Evolutionary conservation across 1,139 yeast species (phyloP).

Genomic region (Lipomyces yarrowii): DNA sequence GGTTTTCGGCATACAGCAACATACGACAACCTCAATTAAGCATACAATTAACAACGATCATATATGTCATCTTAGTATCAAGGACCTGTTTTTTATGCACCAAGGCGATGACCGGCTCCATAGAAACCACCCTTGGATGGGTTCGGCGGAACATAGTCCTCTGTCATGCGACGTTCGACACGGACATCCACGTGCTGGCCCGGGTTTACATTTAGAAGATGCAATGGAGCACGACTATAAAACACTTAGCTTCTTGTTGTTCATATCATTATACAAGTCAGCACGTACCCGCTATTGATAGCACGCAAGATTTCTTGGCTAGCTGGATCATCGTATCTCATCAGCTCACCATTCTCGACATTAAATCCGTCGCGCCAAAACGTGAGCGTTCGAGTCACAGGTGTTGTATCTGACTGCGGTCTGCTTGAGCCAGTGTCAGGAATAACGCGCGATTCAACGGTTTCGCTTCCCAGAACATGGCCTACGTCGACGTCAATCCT

Average conservation of each 20-base stretch:
- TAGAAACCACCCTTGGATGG: slow-evolving; percentile 67
- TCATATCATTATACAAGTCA: background rate
- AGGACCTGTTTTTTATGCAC: slow-evolving; percentile 41
- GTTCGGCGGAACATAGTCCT: slow-evolving; percentile 77
- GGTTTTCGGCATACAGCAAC: background rate
- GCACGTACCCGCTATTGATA: slow-evolving; percentile 64
- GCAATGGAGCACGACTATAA: slow-evolving; percentile 75
- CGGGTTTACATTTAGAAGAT: slow-evolving; percentile 74
- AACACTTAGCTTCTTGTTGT: background rate
- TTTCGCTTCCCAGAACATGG: slow-evolving; percentile 69
- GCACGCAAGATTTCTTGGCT: slow-evolving; percentile 77
- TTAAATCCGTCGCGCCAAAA: slow-evolving; percentile 98
- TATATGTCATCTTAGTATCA: background rate
- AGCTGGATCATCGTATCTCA: slow-evolving; percentile 86
- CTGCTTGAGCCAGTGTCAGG: slow-evolving; percentile 37
- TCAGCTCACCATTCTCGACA: slow-evolving; percentile 85
- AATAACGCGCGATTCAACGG: slow-evolving; percentile 46
- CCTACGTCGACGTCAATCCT: slow-evolving; percentile 54
- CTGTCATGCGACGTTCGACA: slow-evolving; percentile 78
- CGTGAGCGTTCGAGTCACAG: slow-evolving; percentile 74
- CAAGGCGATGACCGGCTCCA: slow-evolving; percentile 87
- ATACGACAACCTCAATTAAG: background rate
- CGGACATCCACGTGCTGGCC: slow-evolving; percentile 97
- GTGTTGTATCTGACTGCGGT: slow-evolving; percentile 36
- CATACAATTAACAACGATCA: background rate